A percentile compares a stretch with the other conserved stretches of the same genome.
Evolutionary conservation across 176 grass and related monocot genomes (phyloP).

Genomic region (Hordeum vulgare): MorexV3_pseudomolecules_assembly NC_058520.1:535969014-535969513

Average conservation of each 20-base stretch:
- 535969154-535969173: constrained; percentile 34
- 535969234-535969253: constrained; percentile 96
- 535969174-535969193: constrained; percentile 97
- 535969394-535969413: background rate
- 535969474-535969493: background rate
- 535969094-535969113: constrained; percentile 15
- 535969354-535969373: background rate
- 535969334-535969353: background rate
- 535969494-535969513: constrained; percentile 87
- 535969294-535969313: constrained; percentile 1
- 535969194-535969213: constrained; percentile 88
- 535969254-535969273: constrained; percentile 88
- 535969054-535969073: constrained; percentile 86
- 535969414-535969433: background rate
- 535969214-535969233: constrained; percentile 79
- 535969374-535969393: background rate
- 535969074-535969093: constrained; percentile 74
- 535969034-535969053: constrained; percentile 94
- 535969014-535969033: constrained; percentile 81
- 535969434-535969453: background rate
- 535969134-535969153: background rate
- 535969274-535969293: constrained; percentile 2
- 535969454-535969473: background rate
- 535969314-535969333: background rate
- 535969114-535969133: constrained; percentile 9